phyloP scores from a whole-genome alignment of 305 asterid genomes.

The Fraxinus baroniana region DNA sequence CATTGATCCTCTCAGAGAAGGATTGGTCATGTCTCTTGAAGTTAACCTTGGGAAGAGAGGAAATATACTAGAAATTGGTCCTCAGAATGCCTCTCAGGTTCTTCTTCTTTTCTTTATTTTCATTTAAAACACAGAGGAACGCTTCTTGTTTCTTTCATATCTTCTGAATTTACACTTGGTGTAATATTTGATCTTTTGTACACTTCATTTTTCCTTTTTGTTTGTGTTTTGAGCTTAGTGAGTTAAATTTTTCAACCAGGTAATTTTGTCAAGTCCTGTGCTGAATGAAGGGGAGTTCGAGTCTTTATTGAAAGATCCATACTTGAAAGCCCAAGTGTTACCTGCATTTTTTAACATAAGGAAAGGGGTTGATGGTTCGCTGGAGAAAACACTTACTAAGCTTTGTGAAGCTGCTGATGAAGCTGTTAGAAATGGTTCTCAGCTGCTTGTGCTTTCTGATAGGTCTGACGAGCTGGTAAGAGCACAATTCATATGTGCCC shows the following conservation, averaged over 20 bases:
- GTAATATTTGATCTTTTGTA: neutral
- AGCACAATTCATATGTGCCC: slow-evolving; percentile 18
- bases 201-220: slow-evolving; percentile 11
- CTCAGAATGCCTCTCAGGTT: too few relatives aligned
- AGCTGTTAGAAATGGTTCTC: slow-evolving; percentile 98
- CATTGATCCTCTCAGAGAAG: slow-evolving; percentile 98
- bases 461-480: slow-evolving; percentile 92
- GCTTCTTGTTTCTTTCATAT: slow-evolving; percentile 4
- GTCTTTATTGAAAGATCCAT: slow-evolving; percentile 75
- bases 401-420: slow-evolving; percentile 99
- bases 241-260: slow-evolving; percentile 43
- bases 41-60: slow-evolving; percentile 95
- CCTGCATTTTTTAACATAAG: slow-evolving; percentile 74
- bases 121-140: too few relatives aligned
- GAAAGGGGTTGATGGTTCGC: slow-evolving; percentile 88
- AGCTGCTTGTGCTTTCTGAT: slow-evolving; percentile 94
- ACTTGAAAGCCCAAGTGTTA: slow-evolving; percentile 71
- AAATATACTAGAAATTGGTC: slow-evolving; percentile 85
- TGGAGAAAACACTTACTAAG: slow-evolving; percentile 65
- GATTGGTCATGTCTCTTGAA: slow-evolving; percentile 98
- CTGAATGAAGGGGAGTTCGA: slow-evolving; percentile 97
- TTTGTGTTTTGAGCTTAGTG: slow-evolving; percentile 19
- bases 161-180: slow-evolving; percentile 1
- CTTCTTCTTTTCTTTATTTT: too few relatives aligned
- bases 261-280: slow-evolving; percentile 81